phyloP scores from a whole-genome alignment of 805 yeast species.

The Starmerella kuoi region DNA sequence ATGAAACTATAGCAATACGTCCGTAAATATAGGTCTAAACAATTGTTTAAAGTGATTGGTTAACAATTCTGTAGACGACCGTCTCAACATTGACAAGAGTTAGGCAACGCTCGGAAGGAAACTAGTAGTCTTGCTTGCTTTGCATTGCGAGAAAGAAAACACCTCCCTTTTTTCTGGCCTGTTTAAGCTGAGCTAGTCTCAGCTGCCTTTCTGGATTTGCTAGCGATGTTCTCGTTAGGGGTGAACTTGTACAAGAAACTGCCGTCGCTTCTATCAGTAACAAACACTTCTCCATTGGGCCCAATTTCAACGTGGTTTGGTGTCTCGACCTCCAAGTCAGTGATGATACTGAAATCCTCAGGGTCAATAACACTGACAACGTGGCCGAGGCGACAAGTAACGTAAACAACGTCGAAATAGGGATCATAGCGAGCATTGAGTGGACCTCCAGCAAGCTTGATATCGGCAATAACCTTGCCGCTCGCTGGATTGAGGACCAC shows the following conservation, averaged over 20 bases:
- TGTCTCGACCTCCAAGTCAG: constrained; percentile 6
- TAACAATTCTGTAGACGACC: no score
- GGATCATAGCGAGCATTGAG: constrained; percentile 16
- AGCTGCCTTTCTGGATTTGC: no score
- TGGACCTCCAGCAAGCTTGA: constrained; percentile 6
- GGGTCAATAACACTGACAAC: constrained; percentile 15
- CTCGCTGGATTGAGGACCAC: constrained; percentile 9
- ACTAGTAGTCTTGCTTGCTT: no score
- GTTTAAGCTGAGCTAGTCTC: no score
- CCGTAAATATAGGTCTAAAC: no score
- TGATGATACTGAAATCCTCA: constrained; percentile 7
- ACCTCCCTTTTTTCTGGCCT: no score
- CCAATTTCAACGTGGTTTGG: constrained; percentile 15
- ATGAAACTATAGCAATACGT: no score
- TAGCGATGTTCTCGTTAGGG: no score
- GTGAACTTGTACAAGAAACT: constrained; percentile 11
- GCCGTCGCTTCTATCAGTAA: constrained; percentile 10
- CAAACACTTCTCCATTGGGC: constrained; percentile 8
- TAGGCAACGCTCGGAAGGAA: no score
- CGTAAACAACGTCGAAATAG: constrained; percentile 13
- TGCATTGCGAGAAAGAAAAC: no score
- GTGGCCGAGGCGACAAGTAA: constrained; percentile 10
- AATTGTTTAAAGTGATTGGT: no score
- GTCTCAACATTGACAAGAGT: no score
- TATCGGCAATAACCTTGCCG: constrained; percentile 6